phyloP scores from a whole-genome alignment of 371 early-diverging fungal genomes.

The Batkoa obscura region DNA sequence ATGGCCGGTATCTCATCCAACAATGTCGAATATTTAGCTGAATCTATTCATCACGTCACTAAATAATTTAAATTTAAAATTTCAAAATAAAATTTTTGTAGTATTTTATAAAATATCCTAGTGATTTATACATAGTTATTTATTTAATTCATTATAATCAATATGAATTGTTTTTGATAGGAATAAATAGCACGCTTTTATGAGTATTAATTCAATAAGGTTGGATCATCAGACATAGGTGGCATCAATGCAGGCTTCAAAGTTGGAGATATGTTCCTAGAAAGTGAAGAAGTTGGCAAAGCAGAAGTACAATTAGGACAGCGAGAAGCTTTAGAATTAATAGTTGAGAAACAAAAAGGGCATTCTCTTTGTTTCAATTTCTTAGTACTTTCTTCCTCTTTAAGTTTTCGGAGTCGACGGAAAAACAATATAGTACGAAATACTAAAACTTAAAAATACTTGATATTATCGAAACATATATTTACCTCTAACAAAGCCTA shows the following conservation, averaged over 20 bases:
- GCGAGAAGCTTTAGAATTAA: not conserved
- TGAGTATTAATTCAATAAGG: no score
- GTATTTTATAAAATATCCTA: no score
- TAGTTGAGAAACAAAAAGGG: not conserved
- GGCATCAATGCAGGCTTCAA: no score
- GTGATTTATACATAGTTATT: no score
- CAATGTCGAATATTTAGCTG: constrained; percentile 90
- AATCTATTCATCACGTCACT: constrained; percentile 90
- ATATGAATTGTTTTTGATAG: no score
- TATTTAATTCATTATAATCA: no score
- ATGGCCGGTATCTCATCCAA: constrained; percentile 85
- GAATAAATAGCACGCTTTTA: no score
- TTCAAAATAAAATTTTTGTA: not conserved
- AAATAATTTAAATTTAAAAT: constrained; percentile 18
- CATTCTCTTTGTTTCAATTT: not conserved
- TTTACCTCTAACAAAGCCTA: not conserved
- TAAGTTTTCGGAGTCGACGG: not conserved
- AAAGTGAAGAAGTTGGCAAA: no score
- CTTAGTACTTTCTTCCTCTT: not conserved
- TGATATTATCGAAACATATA: not conserved
- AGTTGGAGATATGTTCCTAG: no score
- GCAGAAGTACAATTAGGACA: not conserved
- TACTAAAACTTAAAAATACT: not conserved
- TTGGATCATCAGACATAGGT: no score
- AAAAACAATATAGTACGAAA: not conserved